Evolutionary conservation across 805 yeast genomes (phyloP), one percentile per base, ranked within the genome.

Genomic region (Metschnikowia shivogae): DNA sequence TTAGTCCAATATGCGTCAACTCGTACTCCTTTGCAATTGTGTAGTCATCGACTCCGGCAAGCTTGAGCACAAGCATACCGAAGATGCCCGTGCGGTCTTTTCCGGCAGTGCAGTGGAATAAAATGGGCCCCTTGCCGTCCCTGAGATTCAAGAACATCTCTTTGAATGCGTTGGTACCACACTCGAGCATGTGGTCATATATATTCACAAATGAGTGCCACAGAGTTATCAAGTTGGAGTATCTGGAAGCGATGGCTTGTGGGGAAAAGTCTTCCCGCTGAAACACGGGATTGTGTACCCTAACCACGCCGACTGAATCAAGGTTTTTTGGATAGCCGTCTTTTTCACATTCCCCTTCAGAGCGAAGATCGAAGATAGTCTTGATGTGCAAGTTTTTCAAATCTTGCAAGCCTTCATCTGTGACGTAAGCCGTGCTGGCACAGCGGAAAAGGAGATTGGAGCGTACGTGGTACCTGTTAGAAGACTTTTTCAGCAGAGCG

Each of bases 41-140:
- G 51, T 78, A 77, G 10, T 73, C 70, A 48, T 84, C 88, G 3
- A 87, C 86, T 0, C 86, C 90, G 5, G 77, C 65, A 7, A 86
- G 59, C 14, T 80, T 64, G 36, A 87, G 68, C 5, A 87, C 67
- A 48, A 88, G 61, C 81, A 88, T 85, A 2, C 82, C 76, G 51
- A 85, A 59, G 11, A 86, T 72, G 0, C 95, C 96, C 0, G 96
- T 87, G 36, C 95, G 74, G 60, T 88, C 96, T 61, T 87, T 88
- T 2, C 96, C 96, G 1, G 92, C 92, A 4, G 90, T 79, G 64
- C 95, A 88, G 59, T 86, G 92, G 61, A 82, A 78, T 8, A 84
- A 63, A 46, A 88, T 65, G 6, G 73, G 69, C 19, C 27, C 37
- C 14, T 55, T 48, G 17, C 65, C 67, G 46, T 84, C 87, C 37